phyloP scores from a whole-genome alignment of 768 basidiomycete species.

The Russula abietina region DNA sequence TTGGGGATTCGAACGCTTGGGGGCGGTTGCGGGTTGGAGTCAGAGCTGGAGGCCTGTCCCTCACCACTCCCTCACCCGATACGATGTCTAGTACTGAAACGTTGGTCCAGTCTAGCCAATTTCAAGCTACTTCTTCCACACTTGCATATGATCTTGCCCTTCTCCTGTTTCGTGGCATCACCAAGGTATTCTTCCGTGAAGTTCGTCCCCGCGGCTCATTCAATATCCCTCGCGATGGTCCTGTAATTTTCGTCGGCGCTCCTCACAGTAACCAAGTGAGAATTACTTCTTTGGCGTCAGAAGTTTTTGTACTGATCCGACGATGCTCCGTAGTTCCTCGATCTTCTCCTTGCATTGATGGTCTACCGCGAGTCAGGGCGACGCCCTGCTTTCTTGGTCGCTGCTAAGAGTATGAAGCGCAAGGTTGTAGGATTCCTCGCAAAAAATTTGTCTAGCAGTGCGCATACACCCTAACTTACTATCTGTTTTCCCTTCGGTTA shows the following conservation, averaged over 20 bases:
- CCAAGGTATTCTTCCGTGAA: constrained; percentile 93
- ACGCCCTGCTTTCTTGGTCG: constrained; percentile 77
- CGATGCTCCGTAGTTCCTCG: constrained; percentile 65
- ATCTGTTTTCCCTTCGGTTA: background rate
- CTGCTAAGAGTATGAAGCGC: constrained; percentile 82
- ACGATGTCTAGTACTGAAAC: constrained; percentile 3
- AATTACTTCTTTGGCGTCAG: background rate
- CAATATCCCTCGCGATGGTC: constrained; percentile 84
- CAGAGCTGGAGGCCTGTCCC: background rate
- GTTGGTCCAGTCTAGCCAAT: background rate
- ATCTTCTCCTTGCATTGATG: constrained; percentile 77
- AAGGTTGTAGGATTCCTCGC: constrained; percentile 71
- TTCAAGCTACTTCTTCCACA: constrained; percentile 14
- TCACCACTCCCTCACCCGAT: constrained; percentile 26
- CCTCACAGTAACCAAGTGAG: constrained; percentile 87
- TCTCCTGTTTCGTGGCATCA: constrained; percentile 76
- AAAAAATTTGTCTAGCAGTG: constrained; percentile 83
- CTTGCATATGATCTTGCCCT: constrained; percentile 65
- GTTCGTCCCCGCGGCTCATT: constrained; percentile 88
- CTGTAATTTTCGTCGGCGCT: constrained; percentile 89
- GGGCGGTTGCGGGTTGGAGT: background rate
- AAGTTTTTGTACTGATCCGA: background rate
- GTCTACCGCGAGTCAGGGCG: constrained; percentile 78
- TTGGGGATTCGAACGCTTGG: background rate
- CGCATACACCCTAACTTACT: constrained; percentile 26